Percentiles rank a stretch among this genome's conserved stretches.
These are phyloP conservation scores for Ananas comosus DNA, from an alignment of 176 grass and related monocot genomes.

Conservation along the genomic window DNA sequence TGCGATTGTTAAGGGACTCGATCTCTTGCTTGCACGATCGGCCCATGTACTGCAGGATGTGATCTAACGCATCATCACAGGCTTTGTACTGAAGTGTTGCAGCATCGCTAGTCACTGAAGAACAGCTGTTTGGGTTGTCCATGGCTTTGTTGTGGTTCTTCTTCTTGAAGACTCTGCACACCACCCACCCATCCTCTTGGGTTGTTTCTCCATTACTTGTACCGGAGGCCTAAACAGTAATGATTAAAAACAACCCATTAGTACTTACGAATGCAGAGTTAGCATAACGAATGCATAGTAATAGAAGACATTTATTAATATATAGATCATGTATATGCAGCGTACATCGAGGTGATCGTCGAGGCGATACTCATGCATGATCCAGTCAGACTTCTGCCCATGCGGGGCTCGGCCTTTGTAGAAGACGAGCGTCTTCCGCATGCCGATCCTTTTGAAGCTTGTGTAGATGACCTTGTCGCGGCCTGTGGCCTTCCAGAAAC, in stretches of 20 bases:
- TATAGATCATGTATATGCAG: slow-evolving; percentile 8
- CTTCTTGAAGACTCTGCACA: slow-evolving; percentile 98
- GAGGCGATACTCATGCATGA: slow-evolving; percentile 89
- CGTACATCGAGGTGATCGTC: slow-evolving; percentile 31
- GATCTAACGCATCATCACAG: slow-evolving; percentile 65
- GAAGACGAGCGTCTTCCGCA: slow-evolving; percentile 98
- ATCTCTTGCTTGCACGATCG: slow-evolving; percentile 83
- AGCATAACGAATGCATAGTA: not conserved
- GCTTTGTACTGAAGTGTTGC: slow-evolving; percentile 38
- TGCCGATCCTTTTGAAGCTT: slow-evolving; percentile 71
- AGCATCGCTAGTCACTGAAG: slow-evolving; percentile 27
- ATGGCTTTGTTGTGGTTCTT: slow-evolving; percentile 76
- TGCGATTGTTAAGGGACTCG: not conserved
- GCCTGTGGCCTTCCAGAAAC: slow-evolving; percentile 97
- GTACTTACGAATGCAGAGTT: slow-evolving; percentile 3
- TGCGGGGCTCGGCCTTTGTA: slow-evolving; percentile 94
- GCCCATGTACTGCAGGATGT: slow-evolving; percentile 90
- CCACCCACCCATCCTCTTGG: slow-evolving; percentile 95
- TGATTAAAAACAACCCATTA: slow-evolving; percentile 37
- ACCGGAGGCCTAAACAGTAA: slow-evolving; percentile 32
- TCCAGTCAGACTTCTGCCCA: slow-evolving; percentile 86
- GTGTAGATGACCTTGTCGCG: slow-evolving; percentile 96
- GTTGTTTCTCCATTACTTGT: slow-evolving; percentile 36
- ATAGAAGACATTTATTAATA: not conserved
- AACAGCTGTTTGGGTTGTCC: slow-evolving; percentile 30